Conservation (phyloP, 108 stramenopile species). For the Nitzschia palea region DNA sequence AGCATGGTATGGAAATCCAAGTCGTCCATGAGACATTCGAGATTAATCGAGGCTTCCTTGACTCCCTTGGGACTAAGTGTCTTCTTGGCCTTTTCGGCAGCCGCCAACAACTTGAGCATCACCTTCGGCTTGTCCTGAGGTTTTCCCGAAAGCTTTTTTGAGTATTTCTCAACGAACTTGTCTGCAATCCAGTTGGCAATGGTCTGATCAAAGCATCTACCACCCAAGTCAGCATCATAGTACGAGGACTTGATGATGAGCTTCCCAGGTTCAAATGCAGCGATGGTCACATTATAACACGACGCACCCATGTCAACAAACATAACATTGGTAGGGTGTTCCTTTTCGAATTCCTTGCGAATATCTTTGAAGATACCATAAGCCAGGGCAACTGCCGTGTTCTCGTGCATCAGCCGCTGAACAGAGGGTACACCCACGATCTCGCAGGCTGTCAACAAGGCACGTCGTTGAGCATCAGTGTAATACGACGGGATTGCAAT, state of each 20-base stretch:
- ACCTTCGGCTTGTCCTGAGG: conserved; percentile 85
- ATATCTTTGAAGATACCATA: conserved; percentile 99
- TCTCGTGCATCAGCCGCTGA: conserved; percentile 94
- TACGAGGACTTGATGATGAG: conserved; percentile 81
- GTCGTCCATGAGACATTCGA: conserved; percentile 95
- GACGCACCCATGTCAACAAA: conserved; percentile 93
- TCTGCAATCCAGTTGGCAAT: conserved; percentile 91
- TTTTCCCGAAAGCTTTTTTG: conserved; percentile 71
- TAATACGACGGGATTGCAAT: conserved; percentile 95
- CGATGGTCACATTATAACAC: conserved; percentile 90
- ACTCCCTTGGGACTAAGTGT: conserved; percentile 96
- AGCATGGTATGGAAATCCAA: conserved; percentile 87
- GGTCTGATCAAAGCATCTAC: conserved; percentile 89
- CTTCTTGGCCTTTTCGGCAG: conserved; percentile 98
- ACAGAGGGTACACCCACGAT: conserved; percentile 88
- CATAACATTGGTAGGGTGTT: conserved; percentile 85
- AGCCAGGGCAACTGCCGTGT: conserved; percentile 93
- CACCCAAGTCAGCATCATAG: conserved; percentile 87
- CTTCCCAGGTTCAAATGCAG: conserved; percentile 90
- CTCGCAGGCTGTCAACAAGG: conserved; percentile 87
- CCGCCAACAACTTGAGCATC: conserved; percentile 87
- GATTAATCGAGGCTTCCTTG: conserved; percentile 88
- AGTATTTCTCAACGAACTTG: conserved; percentile 89
- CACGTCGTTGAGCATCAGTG: conserved; percentile 91
- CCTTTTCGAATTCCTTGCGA: conserved; percentile 84